Percentiles rank a stretch among this genome's conserved stretches.
Conservation (phyloP, 1,139 yeast genomes). For the Taphrina populina region DNA sequence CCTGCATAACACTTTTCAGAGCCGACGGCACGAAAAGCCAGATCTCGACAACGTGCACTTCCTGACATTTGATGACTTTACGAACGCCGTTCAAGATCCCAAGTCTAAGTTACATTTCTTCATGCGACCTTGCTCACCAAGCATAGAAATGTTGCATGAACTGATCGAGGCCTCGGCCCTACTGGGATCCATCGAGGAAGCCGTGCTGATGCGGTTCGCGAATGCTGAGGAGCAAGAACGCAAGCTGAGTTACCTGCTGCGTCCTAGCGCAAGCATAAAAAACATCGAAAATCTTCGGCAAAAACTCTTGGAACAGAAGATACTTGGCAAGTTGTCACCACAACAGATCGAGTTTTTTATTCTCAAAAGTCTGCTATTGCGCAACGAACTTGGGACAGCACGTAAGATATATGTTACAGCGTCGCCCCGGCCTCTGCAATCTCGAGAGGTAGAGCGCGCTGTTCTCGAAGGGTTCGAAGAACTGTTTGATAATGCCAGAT, state of each 20-base stretch:
- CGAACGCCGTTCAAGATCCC: neutral
- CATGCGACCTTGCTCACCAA: neutral
- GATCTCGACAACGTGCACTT: constrained; percentile 3
- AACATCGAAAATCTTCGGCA: constrained; percentile 3
- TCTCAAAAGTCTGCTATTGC: constrained; percentile 6
- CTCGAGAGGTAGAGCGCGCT: constrained; percentile 15
- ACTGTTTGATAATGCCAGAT: constrained; percentile 25
- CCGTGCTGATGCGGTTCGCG: constrained; percentile 9
- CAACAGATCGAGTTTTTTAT: constrained; percentile 8
- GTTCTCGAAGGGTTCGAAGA: constrained; percentile 15
- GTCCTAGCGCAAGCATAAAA: neutral
- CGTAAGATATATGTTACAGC: constrained; percentile 14
- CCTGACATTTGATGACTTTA: neutral
- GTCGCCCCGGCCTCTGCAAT: constrained; percentile 25
- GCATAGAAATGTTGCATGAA: neutral
- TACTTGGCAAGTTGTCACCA: neutral
- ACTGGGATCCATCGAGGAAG: constrained; percentile 9
- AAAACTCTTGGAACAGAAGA: neutral
- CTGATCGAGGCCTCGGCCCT: constrained; percentile 5
- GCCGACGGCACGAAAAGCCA: neutral
- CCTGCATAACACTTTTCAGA: constrained; percentile 7
- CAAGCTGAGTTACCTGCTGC: constrained; percentile 3
- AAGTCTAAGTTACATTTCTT: neutral
- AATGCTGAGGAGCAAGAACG: neutral
- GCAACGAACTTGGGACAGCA: constrained; percentile 1